Evolutionary conservation across 768 basidiomycete species (phyloP).

Genomic region (Exsudoporus frostii): DNA sequence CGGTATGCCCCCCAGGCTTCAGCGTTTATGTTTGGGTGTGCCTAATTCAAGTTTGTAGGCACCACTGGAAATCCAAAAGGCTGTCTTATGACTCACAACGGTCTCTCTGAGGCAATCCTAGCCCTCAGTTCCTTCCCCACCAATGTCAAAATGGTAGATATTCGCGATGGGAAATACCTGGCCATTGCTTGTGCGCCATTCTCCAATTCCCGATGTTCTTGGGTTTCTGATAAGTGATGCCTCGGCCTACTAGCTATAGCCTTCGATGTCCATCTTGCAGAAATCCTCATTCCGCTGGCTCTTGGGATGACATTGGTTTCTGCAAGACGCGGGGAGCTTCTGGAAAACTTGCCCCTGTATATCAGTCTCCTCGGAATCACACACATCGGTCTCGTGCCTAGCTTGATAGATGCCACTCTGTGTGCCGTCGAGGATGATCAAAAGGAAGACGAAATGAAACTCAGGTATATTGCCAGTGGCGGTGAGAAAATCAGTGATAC

Average conservation of each 20-base stretch:
- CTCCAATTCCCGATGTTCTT: neutral
- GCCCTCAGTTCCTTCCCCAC: slow-evolving; percentile 27
- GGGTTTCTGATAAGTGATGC: neutral
- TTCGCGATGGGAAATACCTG: slow-evolving; percentile 34
- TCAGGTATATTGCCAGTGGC: slow-evolving; percentile 47
- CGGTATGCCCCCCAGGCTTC: slow-evolving; percentile 32
- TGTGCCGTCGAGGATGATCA: slow-evolving; percentile 26
- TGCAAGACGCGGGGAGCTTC: slow-evolving; percentile 36
- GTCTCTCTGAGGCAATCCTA: slow-evolving; percentile 32
- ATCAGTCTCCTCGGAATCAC: slow-evolving; percentile 41
- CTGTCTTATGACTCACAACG: slow-evolving; percentile 39
- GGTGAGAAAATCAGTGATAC: slow-evolving; percentile 54
- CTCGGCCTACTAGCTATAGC: slow-evolving; percentile 39
- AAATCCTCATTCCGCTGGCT: slow-evolving; percentile 40
- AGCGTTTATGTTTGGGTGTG: neutral
- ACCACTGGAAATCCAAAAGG: slow-evolving; percentile 54
- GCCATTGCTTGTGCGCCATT: slow-evolving; percentile 42
- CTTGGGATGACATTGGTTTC: slow-evolving; percentile 45
- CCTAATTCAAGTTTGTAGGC: slow-evolving; percentile 27
- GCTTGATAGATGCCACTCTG: slow-evolving; percentile 50
- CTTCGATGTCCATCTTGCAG: slow-evolving; percentile 50
- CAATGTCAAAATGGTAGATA: slow-evolving; percentile 19
- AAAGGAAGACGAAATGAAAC: slow-evolving; percentile 29
- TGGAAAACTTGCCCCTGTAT: slow-evolving; percentile 43
- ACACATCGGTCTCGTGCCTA: slow-evolving; percentile 51